A percentile compares a stretch with the other conserved stretches of the same genome.
These are phyloP conservation scores for Paecilomyces sp. DNA, from an alignment of 2,329 filamentous ascomycete genomes.

Conservation along the genomic window DNA sequence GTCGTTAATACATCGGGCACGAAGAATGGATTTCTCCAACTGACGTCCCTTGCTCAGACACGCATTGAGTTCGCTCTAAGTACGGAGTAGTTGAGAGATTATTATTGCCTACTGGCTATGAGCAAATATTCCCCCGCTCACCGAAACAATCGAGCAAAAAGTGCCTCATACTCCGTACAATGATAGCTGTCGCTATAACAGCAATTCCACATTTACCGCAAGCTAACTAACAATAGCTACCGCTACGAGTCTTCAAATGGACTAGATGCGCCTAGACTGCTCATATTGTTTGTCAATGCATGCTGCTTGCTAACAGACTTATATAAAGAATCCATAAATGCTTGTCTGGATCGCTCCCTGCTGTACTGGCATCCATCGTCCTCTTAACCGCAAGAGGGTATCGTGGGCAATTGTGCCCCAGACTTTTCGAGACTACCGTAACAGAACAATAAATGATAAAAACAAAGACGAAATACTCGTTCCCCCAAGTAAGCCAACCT, in stretches of 20 bases:
- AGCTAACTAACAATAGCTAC: no score
- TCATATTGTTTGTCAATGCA: neutral
- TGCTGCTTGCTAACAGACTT: neutral
- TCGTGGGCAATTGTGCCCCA: neutral
- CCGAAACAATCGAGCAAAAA: neutral
- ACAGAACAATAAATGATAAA: neutral
- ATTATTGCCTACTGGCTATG: neutral
- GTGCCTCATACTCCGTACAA: no score
- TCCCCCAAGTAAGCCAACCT: neutral
- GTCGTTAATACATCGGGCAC: neutral
- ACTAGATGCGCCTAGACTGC: no score
- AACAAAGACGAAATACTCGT: neutral
- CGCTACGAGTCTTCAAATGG: no score
- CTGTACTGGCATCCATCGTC: neutral
- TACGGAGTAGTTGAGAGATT: no score
- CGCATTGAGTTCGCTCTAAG: neutral
- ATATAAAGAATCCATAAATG: neutral
- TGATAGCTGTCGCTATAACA: no score
- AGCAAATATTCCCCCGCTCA: neutral
- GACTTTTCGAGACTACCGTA: neutral
- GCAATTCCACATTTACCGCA: no score
- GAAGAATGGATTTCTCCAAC: neutral
- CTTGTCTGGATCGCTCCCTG: neutral
- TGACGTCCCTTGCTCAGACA: conserved; percentile 1
- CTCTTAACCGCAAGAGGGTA: neutral